These are phyloP conservation scores for Mortierella sp. DNA, from an alignment of 371 early-diverging fungal genomes.

Conservation along the genomic window DNA sequence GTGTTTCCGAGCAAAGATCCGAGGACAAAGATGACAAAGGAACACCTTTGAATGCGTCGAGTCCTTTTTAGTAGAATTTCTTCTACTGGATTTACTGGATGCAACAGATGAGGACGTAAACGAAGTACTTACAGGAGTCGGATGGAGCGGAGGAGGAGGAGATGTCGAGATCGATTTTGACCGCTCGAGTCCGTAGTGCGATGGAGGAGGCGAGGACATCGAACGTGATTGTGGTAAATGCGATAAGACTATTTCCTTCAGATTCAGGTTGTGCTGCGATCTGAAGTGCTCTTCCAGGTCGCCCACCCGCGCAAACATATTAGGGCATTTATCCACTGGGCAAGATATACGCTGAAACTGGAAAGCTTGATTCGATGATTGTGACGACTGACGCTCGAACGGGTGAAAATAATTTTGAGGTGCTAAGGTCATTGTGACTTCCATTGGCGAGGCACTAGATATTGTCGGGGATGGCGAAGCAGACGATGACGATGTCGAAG, in stretches of 20 bases:
- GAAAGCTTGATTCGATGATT: background rate
- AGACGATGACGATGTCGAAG: slow-evolving; percentile 7
- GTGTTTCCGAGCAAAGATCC: slow-evolving; percentile 74
- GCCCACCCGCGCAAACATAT: slow-evolving; percentile 28
- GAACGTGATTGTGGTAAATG: slow-evolving; percentile 1
- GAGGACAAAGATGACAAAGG: slow-evolving; percentile 56
- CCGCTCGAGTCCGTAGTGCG: background rate
- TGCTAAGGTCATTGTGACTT: background rate
- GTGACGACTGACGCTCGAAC: background rate
- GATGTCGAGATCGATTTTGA: background rate
- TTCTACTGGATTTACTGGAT: background rate
- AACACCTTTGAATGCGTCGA: slow-evolving; percentile 26
- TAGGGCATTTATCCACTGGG: slow-evolving; percentile 25
- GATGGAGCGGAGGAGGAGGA: background rate
- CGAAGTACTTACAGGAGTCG: background rate
- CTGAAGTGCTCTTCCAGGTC: slow-evolving; percentile 33
- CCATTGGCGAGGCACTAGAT: background rate
- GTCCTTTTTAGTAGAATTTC: background rate
- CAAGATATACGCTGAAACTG: slow-evolving; percentile 25
- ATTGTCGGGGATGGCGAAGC: slow-evolving; percentile 12
- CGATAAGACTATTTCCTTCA: slow-evolving; percentile 6
- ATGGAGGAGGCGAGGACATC: background rate
- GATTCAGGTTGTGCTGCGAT: slow-evolving; percentile 19
- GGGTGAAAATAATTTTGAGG: background rate
- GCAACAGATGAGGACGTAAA: background rate